Conservation (phyloP, 2,329 filamentous ascomycete genomes). For the Huntiella abstrusa region DNA sequence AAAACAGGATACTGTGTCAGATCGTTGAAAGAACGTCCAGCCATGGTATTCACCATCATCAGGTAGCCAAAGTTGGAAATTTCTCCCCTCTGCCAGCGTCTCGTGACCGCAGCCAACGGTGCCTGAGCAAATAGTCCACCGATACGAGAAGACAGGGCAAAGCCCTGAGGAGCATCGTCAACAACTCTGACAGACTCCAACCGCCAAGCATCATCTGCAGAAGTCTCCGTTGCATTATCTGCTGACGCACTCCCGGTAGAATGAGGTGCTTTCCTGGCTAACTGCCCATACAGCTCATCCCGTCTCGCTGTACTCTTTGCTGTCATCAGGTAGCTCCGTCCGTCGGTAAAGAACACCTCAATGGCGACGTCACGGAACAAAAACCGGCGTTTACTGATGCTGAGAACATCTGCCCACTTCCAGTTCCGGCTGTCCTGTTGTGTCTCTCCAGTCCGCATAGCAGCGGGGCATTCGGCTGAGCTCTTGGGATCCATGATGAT, state of each 20-base stretch:
- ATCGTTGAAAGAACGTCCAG: slow-evolving; percentile 92
- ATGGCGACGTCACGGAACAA: slow-evolving; percentile 88
- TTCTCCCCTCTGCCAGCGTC: slow-evolving; percentile 80
- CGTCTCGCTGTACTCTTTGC: slow-evolving; percentile 54
- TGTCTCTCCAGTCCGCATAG: slow-evolving; percentile 14
- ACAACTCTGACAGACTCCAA: slow-evolving; percentile 59
- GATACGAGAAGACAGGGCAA: slow-evolving; percentile 40
- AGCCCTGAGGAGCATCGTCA: slow-evolving; percentile 8
- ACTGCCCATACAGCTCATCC: slow-evolving; percentile 62
- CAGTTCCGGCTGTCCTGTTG: slow-evolving; percentile 78
- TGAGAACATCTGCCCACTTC: slow-evolving; percentile 88
- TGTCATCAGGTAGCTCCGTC: slow-evolving; percentile 82
- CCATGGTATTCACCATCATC: slow-evolving; percentile 97
- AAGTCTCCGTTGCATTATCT: slow-evolving; percentile 28
- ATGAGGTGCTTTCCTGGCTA: slow-evolving; percentile 64
- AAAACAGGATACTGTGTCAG: slow-evolving; percentile 97
- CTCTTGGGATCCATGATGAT: slow-evolving; percentile 52
- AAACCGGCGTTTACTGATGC: slow-evolving; percentile 87
- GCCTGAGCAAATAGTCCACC: slow-evolving; percentile 85
- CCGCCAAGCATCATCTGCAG: slow-evolving; percentile 66
- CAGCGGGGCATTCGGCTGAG: neutral
- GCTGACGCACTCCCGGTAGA: slow-evolving; percentile 49
- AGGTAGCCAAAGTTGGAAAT: slow-evolving; percentile 98
- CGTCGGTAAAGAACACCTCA: slow-evolving; percentile 96
- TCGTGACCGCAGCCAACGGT: slow-evolving; percentile 44